phyloP scores from a whole-genome alignment of 2,329 filamentous ascomycete species.

The Exophiala bonariae region DNA sequence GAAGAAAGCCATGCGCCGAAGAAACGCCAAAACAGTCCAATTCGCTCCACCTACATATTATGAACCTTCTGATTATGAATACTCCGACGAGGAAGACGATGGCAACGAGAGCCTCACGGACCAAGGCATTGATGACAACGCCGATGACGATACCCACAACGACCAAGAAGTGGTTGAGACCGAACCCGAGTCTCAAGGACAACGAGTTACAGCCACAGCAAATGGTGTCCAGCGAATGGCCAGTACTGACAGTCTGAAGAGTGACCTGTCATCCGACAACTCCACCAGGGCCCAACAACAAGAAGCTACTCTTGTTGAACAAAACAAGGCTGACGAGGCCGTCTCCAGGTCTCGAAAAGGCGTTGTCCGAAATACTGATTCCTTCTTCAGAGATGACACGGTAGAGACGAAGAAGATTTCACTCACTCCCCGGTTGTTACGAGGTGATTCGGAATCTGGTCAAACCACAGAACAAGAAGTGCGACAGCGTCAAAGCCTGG shows the following conservation, averaged over 20 bases:
- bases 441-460: constrained; percentile 85
- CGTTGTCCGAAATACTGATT: constrained; percentile 86
- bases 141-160: constrained; percentile 15
- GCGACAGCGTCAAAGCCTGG: constrained; percentile 67
- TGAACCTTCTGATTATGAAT: constrained; percentile 83
- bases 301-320: constrained; percentile 37
- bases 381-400: constrained; percentile 95
- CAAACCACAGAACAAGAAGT: constrained; percentile 73
- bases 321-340: constrained; percentile 47
- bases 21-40: constrained; percentile 81
- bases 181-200: constrained; percentile 43
- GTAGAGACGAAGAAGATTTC: constrained; percentile 97
- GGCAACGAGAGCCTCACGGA: constrained; percentile 45
- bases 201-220: constrained; percentile 37
- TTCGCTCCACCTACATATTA: constrained; percentile 85
- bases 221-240: constrained; percentile 24
- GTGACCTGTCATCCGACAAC: constrained; percentile 29
- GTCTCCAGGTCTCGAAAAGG: constrained; percentile 74
- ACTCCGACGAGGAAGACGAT: constrained; percentile 75
- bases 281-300: constrained; percentile 26
- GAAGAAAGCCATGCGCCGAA: constrained; percentile 77
- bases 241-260: constrained; percentile 23
- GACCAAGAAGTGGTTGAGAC: constrained; percentile 26
- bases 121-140: constrained; percentile 6
- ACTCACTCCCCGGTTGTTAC: constrained; percentile 85